Evolutionary conservation across 768 basidiomycete species (phyloP), one percentile per base, ranked within the genome.

Genomic region (Roridomyces roridus): DNA sequence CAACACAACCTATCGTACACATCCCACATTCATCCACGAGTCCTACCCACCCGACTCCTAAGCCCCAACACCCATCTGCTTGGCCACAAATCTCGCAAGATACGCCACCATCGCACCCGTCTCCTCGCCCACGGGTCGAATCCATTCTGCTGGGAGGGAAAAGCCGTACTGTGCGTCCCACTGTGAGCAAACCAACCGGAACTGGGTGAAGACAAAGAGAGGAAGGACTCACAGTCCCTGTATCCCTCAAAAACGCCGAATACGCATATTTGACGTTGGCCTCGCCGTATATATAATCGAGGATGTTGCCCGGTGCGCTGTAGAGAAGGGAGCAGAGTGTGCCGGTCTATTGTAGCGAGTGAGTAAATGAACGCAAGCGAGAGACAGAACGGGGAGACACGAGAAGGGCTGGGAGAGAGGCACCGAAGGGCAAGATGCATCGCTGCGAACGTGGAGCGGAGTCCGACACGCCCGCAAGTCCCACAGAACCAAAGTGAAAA

Each of bases 41-140:
- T n/a, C n/a, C n/a, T n/a, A n/a, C n/a, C n/a, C n/a, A n/a, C n/a
- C n/a, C n/a, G n/a, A n/a, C n/a, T n/a, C n/a, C n/a, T n/a, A n/a
- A n/a, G 7, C 31, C 31, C 15, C 15, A 15, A 34, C 31, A 11
- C 31, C 31, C 31, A 10, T 40, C 51, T 78, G 74, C 60, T 69
- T 74, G 10, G 74, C 73, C 23, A 93, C 85, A 67, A 93, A 94
- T 40, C 80, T 74, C 1, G 86, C 84, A 6, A 95, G 73, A 63
- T 87, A 91, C 21, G 80, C 72, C 25, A 94, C 63, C 73, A 92
- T 84, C 23, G 75, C 79, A 17, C 77, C 76, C 5, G 86, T 85
- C 72, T 95, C 93, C 70, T 91, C 88, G 1, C 90, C 92, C 3
- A 90, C 86, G 0, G 92, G 89, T 7, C 88, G 75, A 60, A 95